Base-by-base conservation (phyloP, 2,329 filamentous ascomycete species). In the Penicillium frequentans region DNA sequence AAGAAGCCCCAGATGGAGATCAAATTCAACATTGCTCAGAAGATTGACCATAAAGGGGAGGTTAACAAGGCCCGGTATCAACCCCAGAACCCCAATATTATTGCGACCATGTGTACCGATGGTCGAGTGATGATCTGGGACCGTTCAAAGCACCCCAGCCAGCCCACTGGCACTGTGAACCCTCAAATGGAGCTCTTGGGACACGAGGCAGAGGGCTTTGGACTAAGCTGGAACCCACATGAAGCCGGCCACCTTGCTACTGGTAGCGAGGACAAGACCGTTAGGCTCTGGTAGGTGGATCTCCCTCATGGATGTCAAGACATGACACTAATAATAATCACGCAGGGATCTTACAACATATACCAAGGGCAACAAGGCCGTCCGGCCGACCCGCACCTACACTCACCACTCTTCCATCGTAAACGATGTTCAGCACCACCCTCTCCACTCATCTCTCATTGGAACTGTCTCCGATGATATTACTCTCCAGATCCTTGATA, bases 31-130 rank as follows among this genome's bases (percentile, higher is more conserved):
- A 90, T 99, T 68, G 88, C 95, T 51, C 95, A 99, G 76, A 95
- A 90, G 76, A 99, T 99, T 72, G 90, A 96, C 73, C 95, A 99
- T 73, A 92, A 93, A 16, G 90, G 91, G 62, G 95, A 99, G 75
- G 92, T 99, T 72, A 99, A 99, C 83, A 99, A 98, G 80, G 96
- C 95, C 16, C 88, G 95, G 65, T 98, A 98, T 73, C 93, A 97
- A 76, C 95, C 95, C 13, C 93, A 98, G 74, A 99, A 99, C 70
- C 92, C 93, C 5, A 92, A 99, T 69, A 87, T 99, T 56, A 96
- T 99, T 68, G 95, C 95, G 3, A 97, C 95, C 0, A 88, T 97
- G 77, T 92, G 91, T 63, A 86, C 91, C 8, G 90, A 97, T 73
- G 90, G 91, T 61, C 89, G 87, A 64, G 90, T 97, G 43, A 86